Conservation (phyloP, 2,329 filamentous ascomycete species). For the Aspergillus luchuensis region DNA sequence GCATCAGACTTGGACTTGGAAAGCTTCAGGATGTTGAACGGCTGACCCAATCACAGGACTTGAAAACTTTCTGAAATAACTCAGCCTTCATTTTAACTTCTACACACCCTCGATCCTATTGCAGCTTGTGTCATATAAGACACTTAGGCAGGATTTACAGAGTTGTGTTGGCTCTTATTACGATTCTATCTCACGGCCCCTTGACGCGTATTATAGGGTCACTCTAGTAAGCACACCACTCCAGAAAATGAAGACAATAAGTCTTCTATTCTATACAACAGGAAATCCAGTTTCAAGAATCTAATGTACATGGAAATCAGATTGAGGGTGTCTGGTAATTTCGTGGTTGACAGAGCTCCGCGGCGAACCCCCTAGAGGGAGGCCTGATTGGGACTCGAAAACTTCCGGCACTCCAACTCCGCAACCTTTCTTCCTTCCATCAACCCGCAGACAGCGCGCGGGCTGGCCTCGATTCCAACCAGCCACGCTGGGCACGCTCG, state of each 20-base stretch:
- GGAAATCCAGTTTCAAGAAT: not conserved
- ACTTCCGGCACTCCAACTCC: slow-evolving; percentile 30
- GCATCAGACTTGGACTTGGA: not conserved
- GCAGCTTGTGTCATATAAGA: not conserved
- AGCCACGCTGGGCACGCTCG: slow-evolving; percentile 34
- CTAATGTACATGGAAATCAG: slow-evolving; percentile 8
- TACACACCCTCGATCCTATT: not conserved
- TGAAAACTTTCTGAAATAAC: not conserved
- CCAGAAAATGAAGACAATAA: not conserved
- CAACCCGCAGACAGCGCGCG: slow-evolving; percentile 35
- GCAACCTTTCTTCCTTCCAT: slow-evolving; percentile 29
- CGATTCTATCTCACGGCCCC: slow-evolving; percentile 1
- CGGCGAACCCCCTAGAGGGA: slow-evolving; percentile 27
- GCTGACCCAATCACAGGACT: slow-evolving; percentile 3
- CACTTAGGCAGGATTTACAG: not conserved
- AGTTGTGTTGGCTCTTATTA: not conserved
- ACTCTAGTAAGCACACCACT: not conserved
- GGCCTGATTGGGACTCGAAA: slow-evolving; percentile 33
- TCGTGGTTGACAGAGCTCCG: slow-evolving; percentile 22
- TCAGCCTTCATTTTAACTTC: not conserved
- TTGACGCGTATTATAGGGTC: not conserved
- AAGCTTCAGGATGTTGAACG: not conserved
- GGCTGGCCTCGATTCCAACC: slow-evolving; percentile 35
- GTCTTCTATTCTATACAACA: not conserved
- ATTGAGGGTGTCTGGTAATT: slow-evolving; percentile 13